Conservation (phyloP, 2,329 filamentous ascomycete genomes). For the Fonsecaea nubica region DNA sequence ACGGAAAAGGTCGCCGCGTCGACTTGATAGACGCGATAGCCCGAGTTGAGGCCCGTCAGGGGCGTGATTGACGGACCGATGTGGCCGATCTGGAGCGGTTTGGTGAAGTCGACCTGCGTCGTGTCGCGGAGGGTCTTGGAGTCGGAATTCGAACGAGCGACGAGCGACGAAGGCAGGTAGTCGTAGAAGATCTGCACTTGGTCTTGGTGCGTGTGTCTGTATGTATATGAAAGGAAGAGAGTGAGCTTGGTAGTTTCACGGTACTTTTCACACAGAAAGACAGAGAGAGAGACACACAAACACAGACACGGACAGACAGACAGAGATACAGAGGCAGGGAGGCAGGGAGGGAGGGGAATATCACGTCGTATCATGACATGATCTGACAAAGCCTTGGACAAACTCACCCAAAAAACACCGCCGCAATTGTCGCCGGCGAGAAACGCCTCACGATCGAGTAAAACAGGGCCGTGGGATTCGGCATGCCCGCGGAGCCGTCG, state of each 20-base stretch:
- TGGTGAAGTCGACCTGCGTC: constrained; percentile 38
- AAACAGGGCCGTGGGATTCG: constrained; percentile 41
- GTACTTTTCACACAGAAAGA: not conserved
- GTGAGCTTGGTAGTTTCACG: not conserved
- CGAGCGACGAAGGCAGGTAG: constrained; percentile 35
- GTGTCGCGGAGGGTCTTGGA: constrained; percentile 35
- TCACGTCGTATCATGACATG: too few relatives aligned
- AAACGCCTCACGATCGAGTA: constrained; percentile 41
- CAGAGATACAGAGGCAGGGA: too few relatives aligned
- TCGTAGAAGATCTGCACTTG: constrained; percentile 44
- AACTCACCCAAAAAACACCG: constrained; percentile 36
- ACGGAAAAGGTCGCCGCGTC: constrained; percentile 42
- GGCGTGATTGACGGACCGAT: constrained; percentile 43
- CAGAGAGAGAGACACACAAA: not conserved
- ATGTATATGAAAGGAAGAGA: not conserved
- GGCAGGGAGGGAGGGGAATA: too few relatives aligned
- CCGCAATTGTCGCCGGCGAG: constrained; percentile 38
- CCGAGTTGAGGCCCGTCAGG: constrained; percentile 42
- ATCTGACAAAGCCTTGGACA: too few relatives aligned
- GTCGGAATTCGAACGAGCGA: constrained; percentile 11
- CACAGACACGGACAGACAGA: too few relatives aligned
- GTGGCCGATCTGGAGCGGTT: constrained; percentile 40
- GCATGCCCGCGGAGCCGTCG: constrained; percentile 36
- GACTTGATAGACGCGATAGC: constrained; percentile 41
- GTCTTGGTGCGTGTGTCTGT: constrained; percentile 41